Evolutionary conservation across 2,329 filamentous ascomycete species (phyloP), one percentile per base, ranked within the genome.

Genomic region (Aspergillus amoenus): DNA sequence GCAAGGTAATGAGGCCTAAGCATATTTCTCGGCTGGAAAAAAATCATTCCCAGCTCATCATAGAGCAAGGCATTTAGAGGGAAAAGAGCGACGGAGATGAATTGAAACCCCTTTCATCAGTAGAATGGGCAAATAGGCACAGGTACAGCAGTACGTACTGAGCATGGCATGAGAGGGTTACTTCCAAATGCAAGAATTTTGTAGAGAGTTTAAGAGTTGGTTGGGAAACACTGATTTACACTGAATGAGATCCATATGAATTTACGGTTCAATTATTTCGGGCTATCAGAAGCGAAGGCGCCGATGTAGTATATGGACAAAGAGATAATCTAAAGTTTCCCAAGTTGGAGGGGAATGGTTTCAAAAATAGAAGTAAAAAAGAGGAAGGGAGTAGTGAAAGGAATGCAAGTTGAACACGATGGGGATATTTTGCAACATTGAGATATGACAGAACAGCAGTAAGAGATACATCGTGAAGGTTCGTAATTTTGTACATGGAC

Each of bases 401-500:
- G 22, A 50, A 27, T 51, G 54, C 15, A 30, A 48, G 45, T 30
- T 56, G 47, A 62, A 61, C 59, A 64, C 13, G 27, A 57, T 27
- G 52, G 54, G 59, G 49, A 63, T 58, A 55, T 57, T 59, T 57
- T 51, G 48, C 51, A 41, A 37, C 43, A 24, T 37, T 48, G 15
- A 47, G 27, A 49, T 24, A 45, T 40, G 32, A 34, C 42, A 24
- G 27, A 34, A 41, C 48, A 47, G 39, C 42, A 30, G n/a, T 54
- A 39, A 40, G 40, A 57, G 50, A 55, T 44, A 62, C 51, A 59
- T 64, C 62, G 56, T 66, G 55, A 56, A 61, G 58, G 44, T 47
- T 67, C 62, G 54, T 64, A 47, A 62, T 60, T 62, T 62, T 63
- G 51, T 64, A 60, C 59, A 60, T 34, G 39, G 34, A 57, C 42